Evolutionary conservation across 1,139 yeast species (phyloP).

Genomic region (Sugiyamaella japonica): DNA sequence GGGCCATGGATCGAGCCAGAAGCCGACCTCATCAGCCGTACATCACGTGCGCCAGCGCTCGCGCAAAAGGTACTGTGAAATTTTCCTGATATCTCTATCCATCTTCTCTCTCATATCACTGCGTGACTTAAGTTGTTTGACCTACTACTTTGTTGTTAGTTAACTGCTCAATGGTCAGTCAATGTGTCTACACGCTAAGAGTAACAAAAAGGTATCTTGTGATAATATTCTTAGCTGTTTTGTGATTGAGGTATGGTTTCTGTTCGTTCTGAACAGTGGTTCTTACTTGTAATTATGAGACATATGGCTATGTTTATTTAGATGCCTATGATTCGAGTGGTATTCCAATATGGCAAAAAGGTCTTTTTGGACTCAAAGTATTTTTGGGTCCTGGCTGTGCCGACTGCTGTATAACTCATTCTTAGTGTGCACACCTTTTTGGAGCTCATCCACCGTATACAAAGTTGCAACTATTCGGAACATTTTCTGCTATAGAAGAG

Average conservation of each 20-base stretch:
- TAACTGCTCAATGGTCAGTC: conserved; percentile 13
- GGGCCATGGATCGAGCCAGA: background rate
- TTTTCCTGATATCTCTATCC: background rate
- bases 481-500: background rate
- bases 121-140: conserved; percentile 21
- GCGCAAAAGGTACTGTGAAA: background rate
- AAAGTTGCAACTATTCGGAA: background rate
- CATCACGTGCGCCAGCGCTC: background rate
- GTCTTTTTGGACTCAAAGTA: conserved; percentile 1
- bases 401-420: background rate
- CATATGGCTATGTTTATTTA: conserved; percentile 3
- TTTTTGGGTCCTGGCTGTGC: background rate
- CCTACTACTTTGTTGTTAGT: background rate
- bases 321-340: background rate
- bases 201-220: background rate
- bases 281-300: too few relatives aligned
- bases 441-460: background rate
- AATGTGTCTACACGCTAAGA: conserved; percentile 23
- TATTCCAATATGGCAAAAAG: background rate
- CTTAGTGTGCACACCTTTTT: background rate
- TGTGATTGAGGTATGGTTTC: background rate
- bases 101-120: conserved; percentile 1
- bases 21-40: background rate
- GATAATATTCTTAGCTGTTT: conserved; percentile 3
- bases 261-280: conserved; percentile 7